phyloP scores from a whole-genome alignment of 208 protist species.

The Trypanosoma grayi region DNA sequence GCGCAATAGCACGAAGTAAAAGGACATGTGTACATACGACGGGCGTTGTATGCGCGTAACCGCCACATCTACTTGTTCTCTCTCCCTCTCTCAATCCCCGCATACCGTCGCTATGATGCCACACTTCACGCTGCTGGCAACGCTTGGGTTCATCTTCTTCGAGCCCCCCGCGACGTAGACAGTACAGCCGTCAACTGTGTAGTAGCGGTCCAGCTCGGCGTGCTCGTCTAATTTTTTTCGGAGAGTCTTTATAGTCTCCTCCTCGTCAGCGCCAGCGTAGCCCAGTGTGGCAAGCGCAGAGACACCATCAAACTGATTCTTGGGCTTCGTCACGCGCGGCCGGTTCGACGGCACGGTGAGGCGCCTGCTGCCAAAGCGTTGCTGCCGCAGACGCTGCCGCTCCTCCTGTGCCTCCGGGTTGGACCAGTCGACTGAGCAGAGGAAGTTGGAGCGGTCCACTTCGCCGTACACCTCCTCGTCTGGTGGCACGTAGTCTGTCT shows the following conservation, averaged over 20 bases:
- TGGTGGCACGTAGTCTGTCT: conserved; percentile 59
- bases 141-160: conserved; percentile 19
- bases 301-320: conserved; percentile 85
- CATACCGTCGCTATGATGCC: conserved; percentile 23
- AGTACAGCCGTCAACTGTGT: conserved; percentile 69
- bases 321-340: conserved; percentile 65
- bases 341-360: conserved; percentile 1
- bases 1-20: conserved; percentile 2
- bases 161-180: conserved; percentile 61
- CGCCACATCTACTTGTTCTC: background rate
- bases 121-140: conserved; percentile 11
- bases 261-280: conserved; percentile 33
- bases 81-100: conserved; percentile 10
- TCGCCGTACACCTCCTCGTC: conserved; percentile 43
- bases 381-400: conserved; percentile 29
- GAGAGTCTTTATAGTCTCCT: conserved; percentile 58
- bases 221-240: conserved; percentile 43
- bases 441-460: conserved; percentile 64
- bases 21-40: conserved; percentile 2
- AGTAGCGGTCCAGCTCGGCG: conserved; percentile 55
- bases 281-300: conserved; percentile 58
- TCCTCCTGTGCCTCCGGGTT: conserved; percentile 44
- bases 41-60: background rate
- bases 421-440: conserved; percentile 63
- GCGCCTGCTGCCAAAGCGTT: conserved; percentile 12